phyloP scores from a whole-genome alignment of 192 early-diverging fungal genomes.

The Coemansia sp. region DNA sequence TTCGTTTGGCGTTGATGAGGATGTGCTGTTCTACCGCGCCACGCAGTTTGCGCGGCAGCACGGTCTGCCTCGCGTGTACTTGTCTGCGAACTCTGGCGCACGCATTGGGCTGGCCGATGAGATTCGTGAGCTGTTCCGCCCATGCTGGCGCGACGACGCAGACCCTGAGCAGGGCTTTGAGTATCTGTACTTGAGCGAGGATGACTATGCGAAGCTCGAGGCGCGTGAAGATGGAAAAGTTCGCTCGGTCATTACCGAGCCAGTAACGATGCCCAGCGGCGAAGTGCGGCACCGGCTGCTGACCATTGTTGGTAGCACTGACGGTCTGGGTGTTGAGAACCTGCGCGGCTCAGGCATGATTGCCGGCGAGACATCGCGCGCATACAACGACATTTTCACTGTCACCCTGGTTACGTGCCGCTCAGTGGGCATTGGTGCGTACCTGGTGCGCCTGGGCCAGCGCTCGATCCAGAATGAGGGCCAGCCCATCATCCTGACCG shows the following conservation, averaged over 20 bases:
- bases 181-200: conserved; percentile 85
- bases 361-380: conserved; percentile 92
- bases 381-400: conserved; percentile 98
- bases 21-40: conserved; percentile 88
- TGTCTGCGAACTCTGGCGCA: conserved; percentile 98
- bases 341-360: conserved; percentile 95
- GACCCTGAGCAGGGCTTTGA: conserved; percentile 88
- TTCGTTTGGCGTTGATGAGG: conserved; percentile 93
- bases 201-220: conserved; percentile 67
- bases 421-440: conserved; percentile 98
- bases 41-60: conserved; percentile 82
- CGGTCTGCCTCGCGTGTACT: conserved; percentile 90
- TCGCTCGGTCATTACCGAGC: conserved; percentile 73
- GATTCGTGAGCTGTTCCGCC: conserved; percentile 79
- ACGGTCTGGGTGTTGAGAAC: conserved; percentile 97
- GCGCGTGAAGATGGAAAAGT: conserved; percentile 58
- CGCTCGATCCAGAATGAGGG: conserved; percentile 96
- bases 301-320: conserved; percentile 80
- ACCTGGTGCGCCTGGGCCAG: conserved; percentile 97
- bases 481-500: conserved; percentile 97
- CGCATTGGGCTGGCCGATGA: conserved; percentile 97
- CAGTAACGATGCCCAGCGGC: conserved; percentile 62
- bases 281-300: conserved; percentile 79
- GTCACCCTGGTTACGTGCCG: conserved; percentile 95
- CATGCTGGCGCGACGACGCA: conserved; percentile 78